phyloP scores from a whole-genome alignment of 805 yeast species.

The Metschnikowia kofuensis region DNA sequence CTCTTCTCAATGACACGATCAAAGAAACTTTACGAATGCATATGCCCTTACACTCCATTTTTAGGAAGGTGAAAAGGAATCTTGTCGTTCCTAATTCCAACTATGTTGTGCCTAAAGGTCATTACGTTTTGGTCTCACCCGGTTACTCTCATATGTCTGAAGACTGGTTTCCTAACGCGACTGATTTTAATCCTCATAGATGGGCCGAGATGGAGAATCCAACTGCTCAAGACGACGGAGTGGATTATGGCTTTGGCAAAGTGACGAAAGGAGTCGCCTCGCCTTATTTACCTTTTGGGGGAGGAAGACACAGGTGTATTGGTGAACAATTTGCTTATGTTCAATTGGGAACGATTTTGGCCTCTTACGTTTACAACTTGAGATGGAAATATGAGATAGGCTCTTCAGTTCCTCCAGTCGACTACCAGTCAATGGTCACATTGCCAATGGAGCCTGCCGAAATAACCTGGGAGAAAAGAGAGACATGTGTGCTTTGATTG shows the following conservation, averaged over 20 bases:
- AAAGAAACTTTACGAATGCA: slow-evolving; percentile 95
- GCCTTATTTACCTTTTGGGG: slow-evolving; percentile 97
- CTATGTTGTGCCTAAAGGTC: slow-evolving; percentile 84
- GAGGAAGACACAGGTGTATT: slow-evolving; percentile 98
- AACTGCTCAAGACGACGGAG: slow-evolving; percentile 40
- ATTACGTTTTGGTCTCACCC: slow-evolving; percentile 88
- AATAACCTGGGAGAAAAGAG: slow-evolving; percentile 69
- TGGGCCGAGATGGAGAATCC: slow-evolving; percentile 48
- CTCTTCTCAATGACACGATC: slow-evolving; percentile 75
- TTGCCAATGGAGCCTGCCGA: slow-evolving; percentile 78
- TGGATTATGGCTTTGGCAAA: slow-evolving; percentile 96
- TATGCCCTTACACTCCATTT: slow-evolving; percentile 93
- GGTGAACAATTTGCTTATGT: slow-evolving; percentile 98
- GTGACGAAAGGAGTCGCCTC: slow-evolving; percentile 94
- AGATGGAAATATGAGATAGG: slow-evolving; percentile 62
- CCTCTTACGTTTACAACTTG: slow-evolving; percentile 69
- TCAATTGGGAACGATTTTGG: slow-evolving; percentile 83
- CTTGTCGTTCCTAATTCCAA: slow-evolving; percentile 75
- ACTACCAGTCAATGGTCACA: slow-evolving; percentile 89
- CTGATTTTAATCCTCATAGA: slow-evolving; percentile 76
- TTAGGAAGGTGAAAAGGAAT: slow-evolving; percentile 82
- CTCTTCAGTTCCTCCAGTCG: slow-evolving; percentile 56
- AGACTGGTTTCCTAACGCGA: slow-evolving; percentile 74
- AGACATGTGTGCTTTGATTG: slow-evolving; percentile 28
- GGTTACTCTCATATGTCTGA: slow-evolving; percentile 84